These are phyloP conservation scores for Colletotrichum liriopes DNA, from an alignment of 2,329 filamentous ascomycete genomes.

Conservation along the genomic window DNA sequence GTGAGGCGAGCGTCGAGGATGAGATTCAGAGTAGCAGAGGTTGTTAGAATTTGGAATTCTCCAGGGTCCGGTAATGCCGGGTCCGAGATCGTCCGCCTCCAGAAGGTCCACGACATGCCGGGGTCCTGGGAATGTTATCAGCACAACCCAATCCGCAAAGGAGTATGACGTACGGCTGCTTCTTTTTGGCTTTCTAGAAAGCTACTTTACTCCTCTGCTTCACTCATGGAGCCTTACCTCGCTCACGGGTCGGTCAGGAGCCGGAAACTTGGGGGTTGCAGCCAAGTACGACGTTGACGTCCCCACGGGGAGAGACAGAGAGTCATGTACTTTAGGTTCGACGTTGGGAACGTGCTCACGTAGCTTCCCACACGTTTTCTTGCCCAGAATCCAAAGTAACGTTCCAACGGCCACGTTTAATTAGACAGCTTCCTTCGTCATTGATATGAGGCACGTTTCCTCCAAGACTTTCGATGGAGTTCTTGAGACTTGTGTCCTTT, in stretches of 20 bases:
- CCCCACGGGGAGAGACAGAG: slow-evolving; percentile 27
- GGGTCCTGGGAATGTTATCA: neutral
- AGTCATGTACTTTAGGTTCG: slow-evolving; percentile 29
- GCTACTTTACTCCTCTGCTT: neutral
- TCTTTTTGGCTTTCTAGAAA: neutral
- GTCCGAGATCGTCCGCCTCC: neutral
- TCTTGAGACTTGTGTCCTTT: neutral
- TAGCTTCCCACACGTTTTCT: neutral
- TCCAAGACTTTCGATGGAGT: neutral
- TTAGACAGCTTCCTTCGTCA: too few species aligned
- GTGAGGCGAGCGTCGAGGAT: neutral
- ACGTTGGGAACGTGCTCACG: slow-evolving; percentile 2
- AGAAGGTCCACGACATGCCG: neutral
- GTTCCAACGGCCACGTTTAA: slow-evolving; percentile 4
- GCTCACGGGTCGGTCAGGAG: neutral
- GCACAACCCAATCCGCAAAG: neutral
- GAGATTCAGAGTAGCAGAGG: neutral
- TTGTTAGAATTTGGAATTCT: neutral
- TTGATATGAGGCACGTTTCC: slow-evolving; percentile 26
- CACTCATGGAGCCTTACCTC: neutral
- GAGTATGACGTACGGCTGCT: neutral
- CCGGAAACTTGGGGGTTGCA: neutral
- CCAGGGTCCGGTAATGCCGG: neutral
- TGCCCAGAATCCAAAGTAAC: slow-evolving; percentile 3
- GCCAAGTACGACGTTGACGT: neutral